These are phyloP conservation scores for Hevea brasiliensis DNA, from an alignment of 345 rosid genomes.

Conservation along the genomic window DNA sequence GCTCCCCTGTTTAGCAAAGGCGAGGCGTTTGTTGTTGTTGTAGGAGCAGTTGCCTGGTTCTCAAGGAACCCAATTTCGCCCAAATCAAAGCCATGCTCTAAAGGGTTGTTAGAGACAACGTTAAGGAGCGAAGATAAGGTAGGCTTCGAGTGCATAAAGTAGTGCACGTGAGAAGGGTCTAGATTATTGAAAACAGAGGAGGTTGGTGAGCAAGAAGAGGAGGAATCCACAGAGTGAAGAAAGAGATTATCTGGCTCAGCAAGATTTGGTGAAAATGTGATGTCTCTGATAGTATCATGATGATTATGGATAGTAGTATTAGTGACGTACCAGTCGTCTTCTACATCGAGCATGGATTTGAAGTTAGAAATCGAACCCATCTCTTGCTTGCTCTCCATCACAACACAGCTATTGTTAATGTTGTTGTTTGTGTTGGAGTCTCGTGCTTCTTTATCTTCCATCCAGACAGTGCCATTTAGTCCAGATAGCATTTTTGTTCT, in stretches of 20 bases:
- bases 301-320: conserved; percentile 36
- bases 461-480: conserved; percentile 37
- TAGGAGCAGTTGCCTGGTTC: conserved; percentile 36
- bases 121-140: conserved; percentile 41
- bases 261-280: conserved; percentile 48
- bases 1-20: conserved; percentile 34
- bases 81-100: conserved; percentile 54
- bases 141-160: conserved; percentile 45
- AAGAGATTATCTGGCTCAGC: conserved; percentile 47
- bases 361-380: conserved; percentile 42
- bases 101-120: conserved; percentile 44
- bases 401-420: conserved; percentile 6
- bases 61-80: conserved; percentile 52
- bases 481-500: conserved; percentile 38
- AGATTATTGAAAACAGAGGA: conserved; percentile 62
- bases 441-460: conserved; percentile 37
- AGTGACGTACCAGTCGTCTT: conserved; percentile 50
- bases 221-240: conserved; percentile 49
- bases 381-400: conserved; percentile 37
- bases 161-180: conserved; percentile 61
- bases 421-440: conserved; percentile 30
- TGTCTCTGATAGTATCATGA: conserved; percentile 35
- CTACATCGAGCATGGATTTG: conserved; percentile 58
- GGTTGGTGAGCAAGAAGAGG: conserved; percentile 57
- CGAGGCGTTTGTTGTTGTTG: conserved; percentile 19